These are phyloP conservation scores for Helicostylum pulchrum DNA, from an alignment of 192 early-diverging fungal genomes.

Conservation along the genomic window DNA sequence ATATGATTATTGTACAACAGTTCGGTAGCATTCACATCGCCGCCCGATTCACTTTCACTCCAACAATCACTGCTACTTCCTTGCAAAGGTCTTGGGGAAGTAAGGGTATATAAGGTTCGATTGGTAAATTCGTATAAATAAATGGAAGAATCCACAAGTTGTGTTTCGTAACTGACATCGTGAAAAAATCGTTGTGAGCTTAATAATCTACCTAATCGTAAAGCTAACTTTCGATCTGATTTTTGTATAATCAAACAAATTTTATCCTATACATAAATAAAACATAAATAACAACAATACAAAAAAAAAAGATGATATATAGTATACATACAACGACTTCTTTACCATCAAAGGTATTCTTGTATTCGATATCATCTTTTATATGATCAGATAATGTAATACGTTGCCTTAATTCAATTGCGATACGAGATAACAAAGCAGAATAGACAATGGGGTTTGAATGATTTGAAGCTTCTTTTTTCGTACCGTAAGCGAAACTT, in stretches of 20 bases:
- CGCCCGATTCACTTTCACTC: slow-evolving; percentile 5
- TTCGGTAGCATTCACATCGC: neutral
- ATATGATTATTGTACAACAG: slow-evolving; percentile 24
- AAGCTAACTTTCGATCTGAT: slow-evolving; percentile 81
- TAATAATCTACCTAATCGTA: slow-evolving; percentile 82
- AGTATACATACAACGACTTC: slow-evolving; percentile 82
- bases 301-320: too few species aligned
- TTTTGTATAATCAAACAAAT: slow-evolving; percentile 75
- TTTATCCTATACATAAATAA: slow-evolving; percentile 36
- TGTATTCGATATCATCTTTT: slow-evolving; percentile 81
- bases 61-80: slow-evolving; percentile 5
- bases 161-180: slow-evolving; percentile 82
- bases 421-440: slow-evolving; percentile 70
- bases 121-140: slow-evolving; percentile 77
- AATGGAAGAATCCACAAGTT: slow-evolving; percentile 74
- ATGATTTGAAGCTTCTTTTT: neutral
- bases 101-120: slow-evolving; percentile 8
- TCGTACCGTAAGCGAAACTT: slow-evolving; percentile 29
- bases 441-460: slow-evolving; percentile 61
- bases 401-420: slow-evolving; percentile 59
- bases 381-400: slow-evolving; percentile 59
- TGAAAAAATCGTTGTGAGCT: slow-evolving; percentile 91
- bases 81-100: neutral
- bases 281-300: too few species aligned
- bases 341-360: slow-evolving; percentile 79